These are phyloP conservation scores for Coniochaeta sp. DNA, from an alignment of 2,329 filamentous ascomycete species.

Conservation along the genomic window DNA sequence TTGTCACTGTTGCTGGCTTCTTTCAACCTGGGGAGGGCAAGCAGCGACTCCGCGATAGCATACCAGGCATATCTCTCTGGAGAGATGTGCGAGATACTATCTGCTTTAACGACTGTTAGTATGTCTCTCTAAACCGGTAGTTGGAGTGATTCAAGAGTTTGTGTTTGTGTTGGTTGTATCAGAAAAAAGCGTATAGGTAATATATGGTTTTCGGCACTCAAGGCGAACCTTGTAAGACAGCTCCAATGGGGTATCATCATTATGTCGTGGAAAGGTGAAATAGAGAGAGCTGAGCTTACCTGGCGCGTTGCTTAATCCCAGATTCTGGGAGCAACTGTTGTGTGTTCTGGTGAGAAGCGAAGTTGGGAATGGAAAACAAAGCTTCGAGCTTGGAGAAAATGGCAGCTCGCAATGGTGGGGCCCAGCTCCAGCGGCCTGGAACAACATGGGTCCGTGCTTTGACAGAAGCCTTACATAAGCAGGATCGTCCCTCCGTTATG, in stretches of 20 bases:
- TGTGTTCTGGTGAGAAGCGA: neutral
- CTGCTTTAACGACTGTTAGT: neutral
- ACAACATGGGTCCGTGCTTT: neutral
- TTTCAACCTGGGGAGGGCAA: neutral
- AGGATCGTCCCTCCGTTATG: too few relatives aligned
- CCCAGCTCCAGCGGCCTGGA: neutral
- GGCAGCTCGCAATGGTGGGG: neutral
- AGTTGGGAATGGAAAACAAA: neutral
- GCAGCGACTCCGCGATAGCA: neutral
- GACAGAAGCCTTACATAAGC: too few relatives aligned
- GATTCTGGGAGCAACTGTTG: neutral
- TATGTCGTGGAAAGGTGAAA: neutral
- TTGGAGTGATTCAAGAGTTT: too few relatives aligned
- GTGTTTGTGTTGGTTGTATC: neutral
- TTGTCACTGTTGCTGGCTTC: neutral
- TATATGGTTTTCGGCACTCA: slow-evolving; percentile 3
- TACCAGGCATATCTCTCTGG: neutral
- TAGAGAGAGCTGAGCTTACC: neutral
- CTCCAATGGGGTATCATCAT: slow-evolving; percentile 5
- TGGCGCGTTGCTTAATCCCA: neutral
- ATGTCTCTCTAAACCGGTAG: neutral
- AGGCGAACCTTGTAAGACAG: slow-evolving; percentile 4
- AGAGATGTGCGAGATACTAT: neutral
- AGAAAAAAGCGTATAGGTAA: slow-evolving; percentile 4
- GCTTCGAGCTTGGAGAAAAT: neutral